A percentile compares a stretch with the other conserved stretches of the same genome.
These are phyloP conservation scores for Halophytophthora batemanensis DNA, from an alignment of 352 stramenopile genomes.

Conservation along the genomic window DNA sequence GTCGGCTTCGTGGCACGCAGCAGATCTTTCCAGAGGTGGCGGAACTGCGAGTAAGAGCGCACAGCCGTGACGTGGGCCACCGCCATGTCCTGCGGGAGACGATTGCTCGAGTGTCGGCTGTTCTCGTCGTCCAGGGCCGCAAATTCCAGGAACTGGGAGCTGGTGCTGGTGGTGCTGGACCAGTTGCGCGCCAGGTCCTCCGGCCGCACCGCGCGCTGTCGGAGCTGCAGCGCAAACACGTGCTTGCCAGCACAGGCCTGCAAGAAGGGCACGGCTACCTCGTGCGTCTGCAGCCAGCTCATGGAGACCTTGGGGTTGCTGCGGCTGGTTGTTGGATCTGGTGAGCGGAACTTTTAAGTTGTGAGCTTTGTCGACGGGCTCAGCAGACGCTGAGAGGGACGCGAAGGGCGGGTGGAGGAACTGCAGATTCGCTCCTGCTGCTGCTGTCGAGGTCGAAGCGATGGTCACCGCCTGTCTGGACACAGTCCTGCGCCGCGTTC, in stretches of 20 bases:
- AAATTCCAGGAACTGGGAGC: conserved; percentile 16
- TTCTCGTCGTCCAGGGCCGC: conserved; percentile 12
- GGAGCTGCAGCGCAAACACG: conserved; percentile 45
- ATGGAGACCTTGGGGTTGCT: conserved; percentile 16
- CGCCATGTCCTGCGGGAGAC: not conserved
- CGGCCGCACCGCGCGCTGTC: conserved; percentile 23
- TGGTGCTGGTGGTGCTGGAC: conserved; percentile 27
- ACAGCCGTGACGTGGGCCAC: conserved; percentile 20
- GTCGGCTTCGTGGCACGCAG: conserved; percentile 37
- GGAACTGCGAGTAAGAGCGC: conserved; percentile 64
- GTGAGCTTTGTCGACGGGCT: conserved; percentile 5
- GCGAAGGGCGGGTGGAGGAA: no score
- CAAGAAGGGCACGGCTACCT: conserved; percentile 42
- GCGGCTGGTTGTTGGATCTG: conserved; percentile 10
- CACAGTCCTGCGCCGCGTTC: no score
- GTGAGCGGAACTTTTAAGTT: conserved; percentile 20
- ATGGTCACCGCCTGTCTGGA: no score
- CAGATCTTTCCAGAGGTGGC: conserved; percentile 51
- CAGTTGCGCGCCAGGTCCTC: conserved; percentile 26
- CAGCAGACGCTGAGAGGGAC: no score
- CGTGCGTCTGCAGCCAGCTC: conserved; percentile 58
- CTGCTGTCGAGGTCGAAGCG: no score
- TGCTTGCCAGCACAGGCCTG: conserved; percentile 40
- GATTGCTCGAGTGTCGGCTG: conserved; percentile 10
- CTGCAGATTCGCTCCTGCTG: no score